Conservation (phyloP, 768 basidiomycete genomes). For the Suillus discolor region DNA sequence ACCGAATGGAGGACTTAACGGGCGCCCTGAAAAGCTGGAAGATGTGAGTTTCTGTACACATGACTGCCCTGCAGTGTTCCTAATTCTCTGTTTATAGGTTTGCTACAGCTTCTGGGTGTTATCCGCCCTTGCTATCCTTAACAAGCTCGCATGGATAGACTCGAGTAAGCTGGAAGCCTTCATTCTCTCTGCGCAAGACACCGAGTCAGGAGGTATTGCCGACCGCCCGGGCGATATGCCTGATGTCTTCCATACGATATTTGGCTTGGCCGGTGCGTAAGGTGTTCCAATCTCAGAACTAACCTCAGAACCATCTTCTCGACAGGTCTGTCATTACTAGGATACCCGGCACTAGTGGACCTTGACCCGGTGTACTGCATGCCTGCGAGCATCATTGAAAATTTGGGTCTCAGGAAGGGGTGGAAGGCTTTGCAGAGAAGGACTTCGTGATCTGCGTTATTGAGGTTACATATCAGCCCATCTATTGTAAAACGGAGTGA, state of each 20-base stretch:
- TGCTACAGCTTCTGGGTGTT: constrained; percentile 99
- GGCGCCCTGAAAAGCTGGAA: constrained; percentile 96
- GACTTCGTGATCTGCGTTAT: constrained; percentile 12
- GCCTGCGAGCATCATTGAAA: constrained; percentile 80
- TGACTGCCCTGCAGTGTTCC: neutral
- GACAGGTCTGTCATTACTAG: constrained; percentile 82
- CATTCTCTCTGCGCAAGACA: constrained; percentile 89
- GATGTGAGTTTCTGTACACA: constrained; percentile 62
- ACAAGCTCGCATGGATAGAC: constrained; percentile 87
- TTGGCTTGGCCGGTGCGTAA: constrained; percentile 79
- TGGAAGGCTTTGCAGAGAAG: constrained; percentile 35
- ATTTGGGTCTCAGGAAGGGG: constrained; percentile 64
- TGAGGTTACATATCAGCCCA: no score
- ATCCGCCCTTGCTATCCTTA: constrained; percentile 82
- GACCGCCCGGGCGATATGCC: constrained; percentile 92
- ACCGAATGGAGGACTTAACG: constrained; percentile 92
- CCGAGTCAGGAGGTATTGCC: constrained; percentile 89
- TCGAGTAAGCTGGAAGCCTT: constrained; percentile 73
- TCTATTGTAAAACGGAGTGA: no score
- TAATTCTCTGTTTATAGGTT: constrained; percentile 53
- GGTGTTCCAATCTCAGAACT: constrained; percentile 1
- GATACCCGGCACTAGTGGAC: constrained; percentile 81
- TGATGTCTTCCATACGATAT: constrained; percentile 97
- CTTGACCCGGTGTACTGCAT: constrained; percentile 87
- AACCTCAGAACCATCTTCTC: neutral